Percentiles rank a stretch among this genome's conserved stretches.
These are phyloP conservation scores for Aspergillus homomorphus DNA, from an alignment of 495 filamentous ascomycete genomes.

Conservation along the genomic window DNA sequence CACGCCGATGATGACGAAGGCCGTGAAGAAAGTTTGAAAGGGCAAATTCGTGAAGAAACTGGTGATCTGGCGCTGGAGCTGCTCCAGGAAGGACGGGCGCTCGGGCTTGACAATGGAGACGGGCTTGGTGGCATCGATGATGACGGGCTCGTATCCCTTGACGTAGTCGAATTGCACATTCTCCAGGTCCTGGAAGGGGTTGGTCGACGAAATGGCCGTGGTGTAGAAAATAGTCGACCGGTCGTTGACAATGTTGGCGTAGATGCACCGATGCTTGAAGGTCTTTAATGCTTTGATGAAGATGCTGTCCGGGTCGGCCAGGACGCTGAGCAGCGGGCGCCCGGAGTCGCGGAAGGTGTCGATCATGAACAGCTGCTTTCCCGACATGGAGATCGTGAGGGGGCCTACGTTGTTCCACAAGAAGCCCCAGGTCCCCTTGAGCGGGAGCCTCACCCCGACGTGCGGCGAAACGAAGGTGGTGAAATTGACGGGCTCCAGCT, in stretches of 20 bases:
- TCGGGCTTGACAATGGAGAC: constrained; percentile 14
- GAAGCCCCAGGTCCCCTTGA: constrained; percentile 60
- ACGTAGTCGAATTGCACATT: constrained; percentile 68
- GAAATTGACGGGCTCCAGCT: constrained; percentile 84
- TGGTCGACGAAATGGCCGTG: constrained; percentile 63
- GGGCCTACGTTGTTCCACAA: constrained; percentile 82
- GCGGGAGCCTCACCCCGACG: constrained; percentile 76
- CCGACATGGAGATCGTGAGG: constrained; percentile 71
- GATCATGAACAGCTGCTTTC: constrained; percentile 81
- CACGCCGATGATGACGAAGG: constrained; percentile 67
- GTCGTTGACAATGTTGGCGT: constrained; percentile 86
- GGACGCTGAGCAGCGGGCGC: constrained; percentile 70
- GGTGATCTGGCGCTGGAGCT: constrained; percentile 22
- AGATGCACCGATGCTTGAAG: constrained; percentile 72
- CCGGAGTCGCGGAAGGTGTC: constrained; percentile 81
- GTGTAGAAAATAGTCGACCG: constrained; percentile 79
- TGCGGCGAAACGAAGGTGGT: constrained; percentile 90
- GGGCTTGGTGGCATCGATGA: constrained; percentile 65
- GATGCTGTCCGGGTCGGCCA: constrained; percentile 80
- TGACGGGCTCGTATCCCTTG: constrained; percentile 66
- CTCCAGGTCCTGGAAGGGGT: constrained; percentile 68
- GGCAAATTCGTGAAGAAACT: constrained; percentile 45
- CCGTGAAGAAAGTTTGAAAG: constrained; percentile 55
- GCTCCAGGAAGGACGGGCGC: constrained; percentile 30
- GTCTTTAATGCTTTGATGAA: constrained; percentile 75